A percentile compares a stretch with the other conserved stretches of the same genome.
phyloP scores from a whole-genome alignment of 148 eudicot genomes.

The Rhododendron simsii region DNA sequence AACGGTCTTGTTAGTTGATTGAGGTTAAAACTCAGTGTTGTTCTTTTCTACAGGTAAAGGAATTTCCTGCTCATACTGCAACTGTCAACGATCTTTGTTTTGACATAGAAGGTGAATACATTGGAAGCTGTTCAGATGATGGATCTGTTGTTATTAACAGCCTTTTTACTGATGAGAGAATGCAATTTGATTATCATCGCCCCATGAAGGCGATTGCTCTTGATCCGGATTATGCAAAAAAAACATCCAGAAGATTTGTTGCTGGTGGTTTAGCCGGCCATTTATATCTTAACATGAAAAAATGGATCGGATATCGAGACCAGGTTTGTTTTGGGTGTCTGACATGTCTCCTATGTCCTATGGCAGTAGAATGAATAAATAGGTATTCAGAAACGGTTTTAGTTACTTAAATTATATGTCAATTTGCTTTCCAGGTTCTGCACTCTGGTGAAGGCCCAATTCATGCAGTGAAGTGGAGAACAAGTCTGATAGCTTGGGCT shows the following conservation, averaged over 20 bases:
- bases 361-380: constrained; percentile 1
- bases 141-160: constrained; percentile 84
- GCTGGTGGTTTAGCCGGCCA: constrained; percentile 98
- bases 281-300: constrained; percentile 64
- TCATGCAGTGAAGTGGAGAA: constrained; percentile 91
- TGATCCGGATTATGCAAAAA: constrained; percentile 88
- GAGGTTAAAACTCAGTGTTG: not conserved
- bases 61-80: constrained; percentile 70
- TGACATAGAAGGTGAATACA: constrained; percentile 85
- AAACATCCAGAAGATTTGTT: constrained; percentile 79
- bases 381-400: not conserved
- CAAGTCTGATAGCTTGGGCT: constrained; percentile 91
- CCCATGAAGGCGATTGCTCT: constrained; percentile 94
- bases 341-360: constrained; percentile 6
- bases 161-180: constrained; percentile 80
- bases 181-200: constrained; percentile 90
- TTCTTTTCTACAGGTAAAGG: constrained; percentile 61
- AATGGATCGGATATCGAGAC: constrained; percentile 88
- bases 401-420: constrained; percentile 9
- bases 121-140: constrained; percentile 99
- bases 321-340: constrained; percentile 50
- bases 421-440: constrained; percentile 50
- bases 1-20: not conserved
- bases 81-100: constrained; percentile 87
- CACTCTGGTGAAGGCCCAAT: constrained; percentile 99